Evolutionary conservation across 1,139 yeast species (phyloP).

Genomic region (Nakaseomyces uthaithaninus): DNA sequence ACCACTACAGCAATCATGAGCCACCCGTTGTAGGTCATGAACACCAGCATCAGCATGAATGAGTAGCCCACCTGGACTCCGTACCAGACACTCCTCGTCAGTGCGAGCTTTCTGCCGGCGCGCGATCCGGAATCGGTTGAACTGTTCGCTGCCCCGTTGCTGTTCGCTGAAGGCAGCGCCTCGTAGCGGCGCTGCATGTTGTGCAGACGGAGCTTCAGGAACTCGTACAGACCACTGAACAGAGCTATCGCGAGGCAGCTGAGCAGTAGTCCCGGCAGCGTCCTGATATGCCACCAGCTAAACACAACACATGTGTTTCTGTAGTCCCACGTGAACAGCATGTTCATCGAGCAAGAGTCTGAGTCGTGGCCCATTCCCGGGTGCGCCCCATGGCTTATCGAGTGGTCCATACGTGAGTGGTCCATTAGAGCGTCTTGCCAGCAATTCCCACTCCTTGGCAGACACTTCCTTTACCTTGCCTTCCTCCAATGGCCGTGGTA

Average conservation of each 20-base stretch:
- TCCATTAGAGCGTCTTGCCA: slow-evolving; percentile 14
- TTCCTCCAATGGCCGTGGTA: no score
- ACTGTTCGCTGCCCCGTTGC: slow-evolving; percentile 9
- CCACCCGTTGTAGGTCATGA: slow-evolving; percentile 84
- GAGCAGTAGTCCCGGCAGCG: slow-evolving; percentile 43
- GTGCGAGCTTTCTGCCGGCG: slow-evolving; percentile 18
- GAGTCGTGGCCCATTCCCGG: slow-evolving; percentile 13
- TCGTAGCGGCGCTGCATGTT: slow-evolving; percentile 13
- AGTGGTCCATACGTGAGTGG: slow-evolving; percentile 14
- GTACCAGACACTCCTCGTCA: slow-evolving; percentile 42
- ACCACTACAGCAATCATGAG: slow-evolving; percentile 61
- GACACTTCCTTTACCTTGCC: no score
- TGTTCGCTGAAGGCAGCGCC: background rate
- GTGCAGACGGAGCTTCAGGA: slow-evolving; percentile 36
- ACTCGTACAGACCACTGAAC: slow-evolving; percentile 57
- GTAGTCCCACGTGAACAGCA: slow-evolving; percentile 81
- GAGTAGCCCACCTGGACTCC: slow-evolving; percentile 73
- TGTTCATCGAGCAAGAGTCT: slow-evolving; percentile 55
- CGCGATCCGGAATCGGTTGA: slow-evolving; percentile 7
- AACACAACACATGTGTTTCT: slow-evolving; percentile 63
- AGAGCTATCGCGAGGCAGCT: slow-evolving; percentile 45
- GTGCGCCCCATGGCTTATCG: no score
- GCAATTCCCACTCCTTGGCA: no score
- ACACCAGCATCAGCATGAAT: slow-evolving; percentile 67
- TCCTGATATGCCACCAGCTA: slow-evolving; percentile 69